phyloP scores from a whole-genome alignment of 495 filamentous ascomycete species.

The Aspergillus olivimuriae region DNA sequence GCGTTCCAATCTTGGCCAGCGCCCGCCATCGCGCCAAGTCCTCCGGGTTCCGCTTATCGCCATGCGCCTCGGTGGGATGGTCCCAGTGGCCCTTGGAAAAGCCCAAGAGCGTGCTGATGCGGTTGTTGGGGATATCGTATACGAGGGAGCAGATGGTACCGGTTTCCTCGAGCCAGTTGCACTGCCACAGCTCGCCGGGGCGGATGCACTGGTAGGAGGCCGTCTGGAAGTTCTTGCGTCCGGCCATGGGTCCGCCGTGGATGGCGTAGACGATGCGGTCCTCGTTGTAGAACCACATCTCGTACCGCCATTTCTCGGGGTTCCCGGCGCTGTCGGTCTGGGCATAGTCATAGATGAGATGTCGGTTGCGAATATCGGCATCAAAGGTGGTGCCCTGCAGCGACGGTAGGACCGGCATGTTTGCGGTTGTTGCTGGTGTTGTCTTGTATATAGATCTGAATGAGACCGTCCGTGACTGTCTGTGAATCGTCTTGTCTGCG shows the following conservation, averaged over 20 bases:
- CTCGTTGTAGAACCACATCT: conserved; percentile 38
- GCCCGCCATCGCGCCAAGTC: conserved; percentile 30
- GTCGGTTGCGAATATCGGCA: conserved; percentile 29
- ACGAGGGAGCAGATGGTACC: conserved; percentile 34
- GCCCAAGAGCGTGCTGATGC: conserved; percentile 28
- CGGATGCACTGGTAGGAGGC: conserved; percentile 36
- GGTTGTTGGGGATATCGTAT: conserved; percentile 26
- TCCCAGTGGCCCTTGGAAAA: conserved; percentile 38
- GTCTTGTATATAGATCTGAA: too few species aligned
- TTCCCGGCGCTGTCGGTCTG: conserved; percentile 23
- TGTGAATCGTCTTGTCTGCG: too few species aligned
- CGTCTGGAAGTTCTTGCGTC: conserved; percentile 31
- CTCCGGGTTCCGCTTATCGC: conserved; percentile 29
- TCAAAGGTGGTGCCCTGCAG: conserved; percentile 23
- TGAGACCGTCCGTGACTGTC: too few species aligned
- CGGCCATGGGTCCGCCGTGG: conserved; percentile 36
- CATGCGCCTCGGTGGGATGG: conserved; percentile 25
- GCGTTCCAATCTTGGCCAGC: conserved; percentile 26
- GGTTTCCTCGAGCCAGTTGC: conserved; percentile 37
- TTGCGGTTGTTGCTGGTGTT: conserved; percentile 3
- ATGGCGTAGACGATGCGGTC: conserved; percentile 38
- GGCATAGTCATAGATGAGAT: conserved; percentile 37
- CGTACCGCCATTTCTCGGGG: conserved; percentile 39
- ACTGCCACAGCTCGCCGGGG: conserved; percentile 32
- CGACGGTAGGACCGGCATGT: conserved; percentile 24